Base-by-base conservation (phyloP, 805 yeast species). In the Metschnikowia bowlesiae region DNA sequence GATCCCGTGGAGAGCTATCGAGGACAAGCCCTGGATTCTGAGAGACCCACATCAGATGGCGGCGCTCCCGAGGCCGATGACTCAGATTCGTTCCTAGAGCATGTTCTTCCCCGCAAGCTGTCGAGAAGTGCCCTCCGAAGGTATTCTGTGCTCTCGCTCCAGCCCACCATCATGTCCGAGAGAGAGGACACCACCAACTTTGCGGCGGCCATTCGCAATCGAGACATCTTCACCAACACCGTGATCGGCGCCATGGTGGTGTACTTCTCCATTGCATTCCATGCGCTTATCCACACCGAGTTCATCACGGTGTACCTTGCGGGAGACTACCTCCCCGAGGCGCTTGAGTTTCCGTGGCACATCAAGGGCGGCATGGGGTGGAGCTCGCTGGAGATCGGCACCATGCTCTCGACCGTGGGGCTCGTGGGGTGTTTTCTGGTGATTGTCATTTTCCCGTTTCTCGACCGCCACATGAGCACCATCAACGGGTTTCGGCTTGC, bases 281-380 rank as follows among this genome's bases (percentile, higher is more conserved):
- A 78, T 59, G 60, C 67, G 10, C 65, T 77, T 13, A 81, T 79
- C 4, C 79, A 67, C 59, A 73, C 75, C 33, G 85, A 81, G 60
- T 78, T 82, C 48, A 58, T 82, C 39, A 86, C 87, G 0, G 75
- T 82, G 3, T 75, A 76, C 48, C 65, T 82, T 13, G 81, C 84
- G 2, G 62, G 67, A 6, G 54, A 60, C 9, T 55, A 62, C 14
- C 49, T 54, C 18, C 51, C 50, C 2, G 62, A 63, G 6, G 46
- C 55, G 11, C 68, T 75, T 11, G 57, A 64, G 41, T 79, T 81
- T 56, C 85, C 85, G 8, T 73, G 74, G 64, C 62, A 57, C 30
- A 63, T 79, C 18, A 59, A 62, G 34, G 86, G 86, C 35, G 86
- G 86, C 0, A 67, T 82, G 52, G 82, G 80, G 6, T 73, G 69